These are phyloP conservation scores for Linaria vulgaris DNA, from an alignment of 257 asterid species.

Conservation along the genomic window DNA sequence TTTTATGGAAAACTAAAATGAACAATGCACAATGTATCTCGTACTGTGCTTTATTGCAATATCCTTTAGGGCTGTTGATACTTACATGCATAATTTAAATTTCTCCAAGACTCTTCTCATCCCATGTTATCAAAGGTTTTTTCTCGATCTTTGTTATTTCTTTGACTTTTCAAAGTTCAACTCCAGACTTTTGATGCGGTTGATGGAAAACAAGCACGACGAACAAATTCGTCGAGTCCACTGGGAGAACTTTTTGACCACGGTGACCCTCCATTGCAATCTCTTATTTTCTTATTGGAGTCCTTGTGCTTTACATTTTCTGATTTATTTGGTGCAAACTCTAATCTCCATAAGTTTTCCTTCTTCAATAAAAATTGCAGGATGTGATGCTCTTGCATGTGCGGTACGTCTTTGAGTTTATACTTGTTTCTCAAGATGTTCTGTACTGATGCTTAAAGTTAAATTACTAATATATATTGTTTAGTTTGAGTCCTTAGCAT, in stretches of 20 bases:
- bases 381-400: slow-evolving; percentile 97
- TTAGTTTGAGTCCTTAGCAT: slow-evolving; percentile 84
- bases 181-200: slow-evolving; percentile 92
- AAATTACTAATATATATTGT: slow-evolving; percentile 22
- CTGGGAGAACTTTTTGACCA: slow-evolving; percentile 95
- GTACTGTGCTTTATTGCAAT: not conserved
- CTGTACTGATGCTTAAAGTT: slow-evolving; percentile 19
- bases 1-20: slow-evolving; percentile 12
- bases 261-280: slow-evolving; percentile 43
- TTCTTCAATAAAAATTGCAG: slow-evolving; percentile 45
- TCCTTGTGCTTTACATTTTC: slow-evolving; percentile 17
- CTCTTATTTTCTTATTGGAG: slow-evolving; percentile 9
- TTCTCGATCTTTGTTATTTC: slow-evolving; percentile 10
- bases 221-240: slow-evolving; percentile 95
- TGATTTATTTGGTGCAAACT: slow-evolving; percentile 18
- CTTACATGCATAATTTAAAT: no score
- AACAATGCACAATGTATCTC: not conserved
- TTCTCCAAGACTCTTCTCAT: not conserved
- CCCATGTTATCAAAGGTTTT: no score
- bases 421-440: slow-evolving; percentile 18
- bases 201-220: slow-evolving; percentile 96
- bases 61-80: not conserved
- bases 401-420: slow-evolving; percentile 59
- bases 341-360: slow-evolving; percentile 26
- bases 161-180: slow-evolving; percentile 26